phyloP scores from a whole-genome alignment of 1,139 yeast genomes.

The Blastobotrys malaysiensis region DNA sequence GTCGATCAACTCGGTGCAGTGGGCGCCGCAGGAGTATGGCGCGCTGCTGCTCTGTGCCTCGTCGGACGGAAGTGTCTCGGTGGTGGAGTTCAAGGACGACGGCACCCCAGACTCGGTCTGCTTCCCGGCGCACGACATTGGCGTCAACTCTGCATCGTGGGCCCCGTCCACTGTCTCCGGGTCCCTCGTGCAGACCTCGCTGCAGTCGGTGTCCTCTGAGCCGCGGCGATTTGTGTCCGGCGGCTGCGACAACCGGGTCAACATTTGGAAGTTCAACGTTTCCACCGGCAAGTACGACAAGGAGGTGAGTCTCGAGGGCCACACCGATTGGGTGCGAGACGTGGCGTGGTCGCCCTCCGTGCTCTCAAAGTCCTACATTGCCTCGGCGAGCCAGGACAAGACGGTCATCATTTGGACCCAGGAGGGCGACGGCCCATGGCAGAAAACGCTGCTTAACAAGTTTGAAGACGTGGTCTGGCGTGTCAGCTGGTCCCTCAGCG shows the following conservation, averaged over 20 bases:
- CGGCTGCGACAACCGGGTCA: conserved; percentile 91
- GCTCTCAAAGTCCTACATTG: conserved; percentile 80
- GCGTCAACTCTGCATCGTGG: conserved; percentile 94
- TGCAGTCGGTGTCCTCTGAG: conserved; percentile 15
- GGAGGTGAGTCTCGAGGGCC: conserved; percentile 81
- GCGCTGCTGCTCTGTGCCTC: conserved; percentile 88
- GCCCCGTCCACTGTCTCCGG: conserved; percentile 60
- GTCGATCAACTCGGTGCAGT: conserved; percentile 85
- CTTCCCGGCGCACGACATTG: conserved; percentile 83
- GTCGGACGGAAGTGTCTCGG: conserved; percentile 87
- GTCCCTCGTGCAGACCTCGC: conserved; percentile 28
- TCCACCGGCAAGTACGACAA: conserved; percentile 54
- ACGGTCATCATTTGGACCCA: conserved; percentile 93
- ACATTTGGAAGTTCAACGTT: conserved; percentile 76
- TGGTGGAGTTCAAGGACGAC: conserved; percentile 86
- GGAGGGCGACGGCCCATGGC: conserved; percentile 71
- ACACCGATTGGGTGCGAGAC: conserved; percentile 97
- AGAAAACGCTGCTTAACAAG: conserved; percentile 60
- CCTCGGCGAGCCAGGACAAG: conserved; percentile 97
- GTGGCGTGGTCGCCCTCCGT: conserved; percentile 97
- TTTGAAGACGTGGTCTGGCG: conserved; percentile 99
- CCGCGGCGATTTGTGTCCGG: conserved; percentile 75
- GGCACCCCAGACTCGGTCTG: conserved; percentile 66
- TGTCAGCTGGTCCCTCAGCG: conserved; percentile 95
- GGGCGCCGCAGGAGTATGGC: conserved; percentile 98